Evolutionary conservation across 2,329 filamentous ascomycete species (phyloP).

Genomic region (Penicillium sp.): DNA sequence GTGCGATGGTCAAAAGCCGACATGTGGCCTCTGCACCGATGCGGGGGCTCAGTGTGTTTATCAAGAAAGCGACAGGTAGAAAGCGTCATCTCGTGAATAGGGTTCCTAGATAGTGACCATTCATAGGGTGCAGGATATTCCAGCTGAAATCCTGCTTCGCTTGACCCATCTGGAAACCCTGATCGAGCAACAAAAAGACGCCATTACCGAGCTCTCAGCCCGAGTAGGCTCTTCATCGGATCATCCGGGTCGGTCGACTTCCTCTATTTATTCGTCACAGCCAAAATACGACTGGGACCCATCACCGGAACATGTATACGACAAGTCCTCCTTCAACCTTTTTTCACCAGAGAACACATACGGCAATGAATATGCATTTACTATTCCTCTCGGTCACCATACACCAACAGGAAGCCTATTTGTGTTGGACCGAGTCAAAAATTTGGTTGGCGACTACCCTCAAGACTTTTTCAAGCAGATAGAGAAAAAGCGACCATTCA

Average conservation of each 20-base stretch:
- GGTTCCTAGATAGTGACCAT: constrained; percentile 2
- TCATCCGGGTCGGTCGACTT: background rate
- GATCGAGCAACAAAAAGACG: constrained; percentile 13
- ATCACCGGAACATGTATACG: background rate
- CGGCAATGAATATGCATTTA: constrained; percentile 5
- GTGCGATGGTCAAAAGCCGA: constrained; percentile 15
- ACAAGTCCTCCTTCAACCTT: background rate
- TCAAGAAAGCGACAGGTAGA: constrained; percentile 16
- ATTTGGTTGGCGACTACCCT: constrained; percentile 13
- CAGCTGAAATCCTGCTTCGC: constrained; percentile 12
- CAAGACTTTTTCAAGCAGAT: constrained; percentile 14
- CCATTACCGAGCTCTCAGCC: constrained; percentile 9
- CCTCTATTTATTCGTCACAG: background rate
- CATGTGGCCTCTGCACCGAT: constrained; percentile 13
- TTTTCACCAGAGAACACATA: constrained; percentile 1
- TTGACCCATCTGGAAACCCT: constrained; percentile 13
- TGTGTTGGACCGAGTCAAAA: constrained; percentile 10
- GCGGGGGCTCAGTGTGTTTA: constrained; percentile 16
- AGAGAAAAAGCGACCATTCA: constrained; percentile 10
- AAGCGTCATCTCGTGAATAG: background rate
- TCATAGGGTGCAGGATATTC: constrained; percentile 8
- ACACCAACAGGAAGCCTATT: constrained; percentile 13
- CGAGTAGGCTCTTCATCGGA: constrained; percentile 3
- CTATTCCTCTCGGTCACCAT: constrained; percentile 11
- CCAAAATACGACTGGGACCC: constrained; percentile 4